Evolutionary conservation across 2,329 filamentous ascomycete species (phyloP), one percentile per base, ranked within the genome.

Genomic region (Ascochyta koolunga): DNA sequence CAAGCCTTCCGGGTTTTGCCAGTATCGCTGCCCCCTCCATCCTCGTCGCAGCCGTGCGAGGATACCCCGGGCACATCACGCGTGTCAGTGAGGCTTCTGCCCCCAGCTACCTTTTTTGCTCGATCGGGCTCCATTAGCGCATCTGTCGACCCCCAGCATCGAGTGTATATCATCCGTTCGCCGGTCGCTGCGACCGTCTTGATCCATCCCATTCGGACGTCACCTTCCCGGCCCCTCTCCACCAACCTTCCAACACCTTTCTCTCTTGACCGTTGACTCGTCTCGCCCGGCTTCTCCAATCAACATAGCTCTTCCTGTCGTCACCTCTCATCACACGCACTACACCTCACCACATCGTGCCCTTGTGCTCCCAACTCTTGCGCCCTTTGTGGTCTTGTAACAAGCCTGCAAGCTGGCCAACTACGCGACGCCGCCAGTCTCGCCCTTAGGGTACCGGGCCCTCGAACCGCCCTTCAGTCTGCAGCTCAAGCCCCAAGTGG

Each of bases 401-500:
- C 71, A 78, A 62, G 63, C 71, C 73, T 78, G 73, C 82, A 89
- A 88, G 75, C 83, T 88, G 86, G 86, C 84, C 79, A 79, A 82
- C 68, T 85, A 85, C 80, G 80, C 82, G 69, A 83, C 81, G 67
- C 82, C 81, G 75, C 82, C 83, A 79, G 79, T 85, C 76, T 85
- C 86, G 80, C 86, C 86, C 79, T 83, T 81, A 80, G 83, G 82
- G 79, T 82, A 84, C 79, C 83, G 83, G 81, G 75, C 71, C 68
- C 76, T 75, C 73, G 85, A 84, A 81, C 81, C 83, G 77, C 79
- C 80, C 77, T 77, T 81, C 77, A 80, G 78, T 77, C 78, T 80
- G 75, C 78, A 79, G 76, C 74, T 77, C 70, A 76, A 77, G 74
- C 77, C 81, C 76, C 76, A 78, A 74, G 77, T 79, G 70, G 74